phyloP scores from a whole-genome alignment of 1,284 basidiomycete species.

The Earliella scabrosa region DNA sequence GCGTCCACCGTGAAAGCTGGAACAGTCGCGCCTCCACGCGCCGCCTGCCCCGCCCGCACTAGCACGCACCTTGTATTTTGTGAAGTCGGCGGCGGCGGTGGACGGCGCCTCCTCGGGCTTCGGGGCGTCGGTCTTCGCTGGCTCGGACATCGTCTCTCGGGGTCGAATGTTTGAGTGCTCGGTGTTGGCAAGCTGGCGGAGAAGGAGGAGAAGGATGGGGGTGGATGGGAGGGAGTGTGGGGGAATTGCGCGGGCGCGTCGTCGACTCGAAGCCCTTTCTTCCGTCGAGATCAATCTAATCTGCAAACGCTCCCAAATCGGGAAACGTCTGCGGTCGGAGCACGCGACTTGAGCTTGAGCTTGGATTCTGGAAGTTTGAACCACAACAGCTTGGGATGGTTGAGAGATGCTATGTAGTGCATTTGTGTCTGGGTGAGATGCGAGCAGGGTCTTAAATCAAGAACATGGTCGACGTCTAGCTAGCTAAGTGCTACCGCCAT shows the following conservation, averaged over 20 bases:
- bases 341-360: slow-evolving; percentile 19
- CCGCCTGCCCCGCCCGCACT: slow-evolving; percentile 1
- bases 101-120: slow-evolving; percentile 42
- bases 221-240: neutral
- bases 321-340: slow-evolving; percentile 17
- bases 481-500: too few relatives aligned
- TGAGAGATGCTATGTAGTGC: too few relatives aligned
- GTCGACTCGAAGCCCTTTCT: neutral
- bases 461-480: too few relatives aligned
- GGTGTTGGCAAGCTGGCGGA: slow-evolving; percentile 2
- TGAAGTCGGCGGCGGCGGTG: slow-evolving; percentile 73
- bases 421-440: too few relatives aligned
- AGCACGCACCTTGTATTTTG: slow-evolving; percentile 76
- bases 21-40: slow-evolving; percentile 10
- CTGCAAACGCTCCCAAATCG: slow-evolving; percentile 22
- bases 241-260: neutral
- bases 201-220: slow-evolving; percentile 10
- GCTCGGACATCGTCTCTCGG: slow-evolving; percentile 55
- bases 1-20: slow-evolving; percentile 7
- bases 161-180: neutral
- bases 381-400: too few relatives aligned
- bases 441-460: too few relatives aligned
- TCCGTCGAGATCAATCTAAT: slow-evolving; percentile 25
- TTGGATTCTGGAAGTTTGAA: too few relatives aligned
- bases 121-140: slow-evolving; percentile 38